A percentile compares a stretch with the other conserved stretches of the same genome.
These are phyloP conservation scores for Effrenium voratum DNA, from an alignment of 73 alveolate genomes.

Conservation along the genomic window DNA sequence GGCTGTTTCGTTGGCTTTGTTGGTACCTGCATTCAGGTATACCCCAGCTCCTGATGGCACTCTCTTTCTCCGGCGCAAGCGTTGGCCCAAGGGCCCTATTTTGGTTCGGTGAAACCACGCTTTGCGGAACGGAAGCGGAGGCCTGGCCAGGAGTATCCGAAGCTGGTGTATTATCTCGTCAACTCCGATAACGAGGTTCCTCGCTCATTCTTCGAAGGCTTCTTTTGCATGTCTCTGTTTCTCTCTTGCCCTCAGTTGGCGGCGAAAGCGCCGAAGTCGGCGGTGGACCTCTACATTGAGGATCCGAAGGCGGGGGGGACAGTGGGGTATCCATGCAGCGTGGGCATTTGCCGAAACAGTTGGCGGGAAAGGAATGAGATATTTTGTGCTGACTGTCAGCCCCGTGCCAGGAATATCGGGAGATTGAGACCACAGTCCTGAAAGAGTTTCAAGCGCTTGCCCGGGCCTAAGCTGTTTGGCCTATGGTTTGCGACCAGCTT, in stretches of 20 bases:
- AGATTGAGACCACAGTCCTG: constrained; percentile 59
- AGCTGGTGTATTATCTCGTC: constrained; percentile 33
- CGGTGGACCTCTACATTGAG: constrained; percentile 79
- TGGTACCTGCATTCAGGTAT: background rate
- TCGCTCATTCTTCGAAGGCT: too few species aligned
- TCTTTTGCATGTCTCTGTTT: too few species aligned
- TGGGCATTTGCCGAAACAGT: background rate
- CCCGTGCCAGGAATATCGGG: constrained; percentile 30
- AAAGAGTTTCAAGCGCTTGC: constrained; percentile 29
- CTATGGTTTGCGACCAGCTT: background rate
- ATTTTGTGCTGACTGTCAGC: background rate
- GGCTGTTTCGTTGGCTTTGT: too few species aligned
- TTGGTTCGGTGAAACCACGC: background rate
- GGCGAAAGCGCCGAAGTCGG: constrained; percentile 34
- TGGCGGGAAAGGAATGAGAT: background rate
- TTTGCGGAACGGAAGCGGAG: background rate
- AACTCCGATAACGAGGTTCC: constrained; percentile 33
- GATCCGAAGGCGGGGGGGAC: constrained; percentile 11
- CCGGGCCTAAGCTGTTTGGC: background rate
- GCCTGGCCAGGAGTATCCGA: constrained; percentile 76
- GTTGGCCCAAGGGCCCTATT: background rate
- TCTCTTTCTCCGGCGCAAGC: constrained; percentile 49
- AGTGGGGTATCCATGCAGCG: background rate
- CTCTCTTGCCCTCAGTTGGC: background rate
- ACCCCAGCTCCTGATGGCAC: constrained; percentile 88